phyloP scores from a whole-genome alignment of 306 rosid species.

The Cyamopsis tetragonoloba region DNA sequence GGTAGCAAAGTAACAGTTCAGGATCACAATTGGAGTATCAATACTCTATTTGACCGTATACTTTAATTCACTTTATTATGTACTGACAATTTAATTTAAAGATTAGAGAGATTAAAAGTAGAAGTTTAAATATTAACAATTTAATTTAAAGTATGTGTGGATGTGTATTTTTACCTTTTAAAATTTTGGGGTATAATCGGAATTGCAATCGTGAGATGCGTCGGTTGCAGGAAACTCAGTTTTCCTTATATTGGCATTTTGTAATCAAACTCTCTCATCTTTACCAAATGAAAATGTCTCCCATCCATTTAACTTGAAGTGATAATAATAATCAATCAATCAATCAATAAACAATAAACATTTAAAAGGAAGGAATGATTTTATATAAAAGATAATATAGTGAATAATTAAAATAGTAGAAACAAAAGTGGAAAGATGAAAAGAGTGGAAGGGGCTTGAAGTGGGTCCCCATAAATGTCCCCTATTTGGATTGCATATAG shows the following conservation, averaged over 20 bases:
- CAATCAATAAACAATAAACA: too few relatives aligned
- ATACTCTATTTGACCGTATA: too few relatives aligned
- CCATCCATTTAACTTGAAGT: neutral
- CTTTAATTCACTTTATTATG: too few relatives aligned
- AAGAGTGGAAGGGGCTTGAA: neutral
- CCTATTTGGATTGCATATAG: conserved; percentile 28
- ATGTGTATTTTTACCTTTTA: too few relatives aligned
- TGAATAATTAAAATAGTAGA: neutral
- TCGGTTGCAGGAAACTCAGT: neutral
- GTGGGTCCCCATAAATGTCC: conserved; percentile 36
- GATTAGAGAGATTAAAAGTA: too few relatives aligned
- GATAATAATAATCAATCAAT: neutral
- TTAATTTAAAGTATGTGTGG: too few relatives aligned
- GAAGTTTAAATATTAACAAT: too few relatives aligned
- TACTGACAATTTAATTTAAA: too few relatives aligned
- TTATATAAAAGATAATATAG: neutral
- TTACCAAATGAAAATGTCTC: too few relatives aligned
- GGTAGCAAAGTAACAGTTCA: too few relatives aligned
- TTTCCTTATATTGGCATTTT: neutral
- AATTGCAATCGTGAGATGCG: neutral
- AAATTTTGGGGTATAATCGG: neutral
- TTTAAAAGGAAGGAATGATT: neutral
- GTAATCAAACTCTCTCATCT: neutral
- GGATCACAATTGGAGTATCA: too few relatives aligned
- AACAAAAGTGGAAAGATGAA: neutral